A percentile compares a stretch with the other conserved stretches of the same genome.
These are phyloP conservation scores for Dendrothele bispora DNA, from an alignment of 768 basidiomycete genomes.

Conservation along the genomic window DNA sequence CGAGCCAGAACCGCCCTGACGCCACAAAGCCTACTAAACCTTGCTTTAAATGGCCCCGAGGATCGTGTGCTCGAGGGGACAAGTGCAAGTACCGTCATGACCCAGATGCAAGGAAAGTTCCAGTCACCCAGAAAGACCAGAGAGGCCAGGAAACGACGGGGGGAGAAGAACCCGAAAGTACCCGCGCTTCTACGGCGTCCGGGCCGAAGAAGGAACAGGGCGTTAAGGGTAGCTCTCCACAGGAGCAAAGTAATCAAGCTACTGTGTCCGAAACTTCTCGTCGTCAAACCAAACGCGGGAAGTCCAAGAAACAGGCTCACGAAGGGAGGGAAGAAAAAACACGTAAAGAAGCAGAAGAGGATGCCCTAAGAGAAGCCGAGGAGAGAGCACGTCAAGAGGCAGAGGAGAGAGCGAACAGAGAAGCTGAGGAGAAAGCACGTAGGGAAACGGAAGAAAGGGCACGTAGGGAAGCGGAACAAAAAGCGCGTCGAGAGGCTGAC, in stretches of 20 bases:
- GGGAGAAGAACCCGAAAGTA: conserved; percentile 1
- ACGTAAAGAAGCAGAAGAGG: conserved; percentile 1
- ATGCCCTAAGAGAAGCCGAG: neutral
- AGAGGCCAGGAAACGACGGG: neutral
- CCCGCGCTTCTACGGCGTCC: neutral
- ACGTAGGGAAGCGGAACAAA: too few relatives aligned
- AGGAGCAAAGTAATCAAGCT: too few relatives aligned
- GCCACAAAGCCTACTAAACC: too few relatives aligned
- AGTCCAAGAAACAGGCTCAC: neutral
- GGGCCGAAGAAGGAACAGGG: conserved; percentile 14
- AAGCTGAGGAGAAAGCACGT: too few relatives aligned
- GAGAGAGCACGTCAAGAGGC: neutral
- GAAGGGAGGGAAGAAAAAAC: neutral
- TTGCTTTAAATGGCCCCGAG: too few relatives aligned
- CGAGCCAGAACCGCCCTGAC: neutral
- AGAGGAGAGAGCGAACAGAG: conserved; percentile 1
- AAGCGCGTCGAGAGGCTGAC: too few relatives aligned
- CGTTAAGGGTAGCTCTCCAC: conserved; percentile 9
- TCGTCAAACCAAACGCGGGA: neutral
- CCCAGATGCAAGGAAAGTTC: neutral
- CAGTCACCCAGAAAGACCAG: neutral
- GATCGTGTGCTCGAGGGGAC: too few relatives aligned
- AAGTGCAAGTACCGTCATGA: too few relatives aligned
- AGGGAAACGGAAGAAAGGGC: too few relatives aligned
- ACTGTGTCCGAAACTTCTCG: too few relatives aligned